Evolutionary conservation across 495 filamentous ascomycete species (phyloP), one percentile per base, ranked within the genome.

Genomic region (Tuber microsphaerosporum): DNA sequence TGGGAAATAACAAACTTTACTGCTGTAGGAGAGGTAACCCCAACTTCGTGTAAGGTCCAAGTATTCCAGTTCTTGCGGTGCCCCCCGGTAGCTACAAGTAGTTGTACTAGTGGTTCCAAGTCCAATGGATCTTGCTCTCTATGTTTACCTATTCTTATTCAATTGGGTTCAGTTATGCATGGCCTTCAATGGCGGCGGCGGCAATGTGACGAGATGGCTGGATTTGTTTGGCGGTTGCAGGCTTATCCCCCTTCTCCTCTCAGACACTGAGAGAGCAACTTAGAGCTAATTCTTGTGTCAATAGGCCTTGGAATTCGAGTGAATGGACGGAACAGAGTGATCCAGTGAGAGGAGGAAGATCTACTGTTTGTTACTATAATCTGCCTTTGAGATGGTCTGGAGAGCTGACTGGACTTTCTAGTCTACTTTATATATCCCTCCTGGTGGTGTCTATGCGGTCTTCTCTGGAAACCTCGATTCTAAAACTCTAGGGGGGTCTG

Each of bases 401-500:
- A 1, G 80, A 87, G 90, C 45, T 84, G 86, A 69, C 34, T 92
- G 9, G 77, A 82, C 17, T 76, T 81, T 79, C 73, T 80, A 70
- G 71, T 82, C 73, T 70, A 82, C 76, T 39, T 79, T 1, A 74
- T 71, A 19, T 45, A 76, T 73, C 8, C 78, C 77, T 39, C 77
- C 73, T 22, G 20, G 75, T 84, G 10, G 71, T 20, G 69, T 83
- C 8, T 77, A 76, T 34, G 87, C 86, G 0, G 76, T 81, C 1
- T 94, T 97, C 83, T 82, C 87, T 69, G 93, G 93, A 16, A 84
- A 84, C 26, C 88, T 96, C 8, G 92, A 94, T 82, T 91, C 90
- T 70, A 86, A 84, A n/a, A 89, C 90, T 0, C 88, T 96, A 0
- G 92, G 92, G 92, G 92, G 92, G 16, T 92, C 93, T 1, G 93